Evolutionary conservation across 345 rosid species (phyloP), one percentile per base, ranked within the genome.

Genomic region (Cardamine occulta): DNA sequence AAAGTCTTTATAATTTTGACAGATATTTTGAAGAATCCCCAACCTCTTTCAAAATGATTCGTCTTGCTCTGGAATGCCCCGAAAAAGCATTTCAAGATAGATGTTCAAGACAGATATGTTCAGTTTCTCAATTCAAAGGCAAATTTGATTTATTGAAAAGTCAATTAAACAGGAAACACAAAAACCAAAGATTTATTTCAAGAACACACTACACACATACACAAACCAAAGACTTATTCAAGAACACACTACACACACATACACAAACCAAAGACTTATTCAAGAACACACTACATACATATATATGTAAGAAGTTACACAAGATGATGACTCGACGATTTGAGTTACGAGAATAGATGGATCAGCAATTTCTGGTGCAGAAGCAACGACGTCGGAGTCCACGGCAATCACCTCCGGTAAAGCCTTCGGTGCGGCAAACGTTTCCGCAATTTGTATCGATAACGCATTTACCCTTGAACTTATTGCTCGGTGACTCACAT

Each of bases 361-460:
- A 34, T 72, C 52, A 84, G 39, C 86, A 84, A n/a, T 6, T n/a
- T 66, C 68, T 61, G 28, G 86, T 74, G 45, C 85, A 79, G 75
- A 71, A 84, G 65, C 86, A 86, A 35, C 82, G 86, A 44, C 79
- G 82, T 37, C 84, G 80, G 74, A 85, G 40, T 8, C 87, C 83
- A 8, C 70, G 52, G 54, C 87, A 86, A 0, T 5, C 3, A 48
- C 86, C 87, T 4, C 82, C 80, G 12, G 12, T 0, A 67, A 88
- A 88, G 23, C 85, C 82, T 63, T 86, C 85, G 0, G 47, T 80
- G 70, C 23, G 61, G 66, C 89, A 84, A 9, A 85, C 84, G 13
- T 31, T 6, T 1, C 47, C 40, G 31, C 83, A 83, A 72, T 83
- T 83, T 75, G 29, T 45, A 10, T 31, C 17, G 15, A 79, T 37